Percentiles rank a stretch among this genome's conserved stretches.
These are phyloP conservation scores for Schwanniomyces occidentalis DNA, from an alignment of 805 yeast species.

Conservation along the genomic window DNA sequence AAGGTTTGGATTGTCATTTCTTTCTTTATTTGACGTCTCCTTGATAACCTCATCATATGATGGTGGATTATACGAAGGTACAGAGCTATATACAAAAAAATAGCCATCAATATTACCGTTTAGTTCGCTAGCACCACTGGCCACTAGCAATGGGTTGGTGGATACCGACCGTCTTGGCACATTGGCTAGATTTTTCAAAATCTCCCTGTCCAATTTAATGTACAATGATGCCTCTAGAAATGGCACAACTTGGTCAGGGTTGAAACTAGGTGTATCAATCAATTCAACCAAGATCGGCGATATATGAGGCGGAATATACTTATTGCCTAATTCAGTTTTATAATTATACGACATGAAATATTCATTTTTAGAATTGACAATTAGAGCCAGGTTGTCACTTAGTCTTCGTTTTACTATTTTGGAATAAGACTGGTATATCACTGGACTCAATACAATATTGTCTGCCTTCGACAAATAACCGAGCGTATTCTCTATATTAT, in stretches of 20 bases:
- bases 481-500: conserved; percentile 13
- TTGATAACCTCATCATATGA: conserved; percentile 41
- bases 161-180: conserved; percentile 62
- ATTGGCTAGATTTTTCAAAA: conserved; percentile 60
- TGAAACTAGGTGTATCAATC: conserved; percentile 74
- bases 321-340: conserved; percentile 5
- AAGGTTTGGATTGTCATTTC: not conserved
- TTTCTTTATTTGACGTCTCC: not conserved
- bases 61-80: conserved; percentile 66
- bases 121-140: conserved; percentile 76
- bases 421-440: conserved; percentile 22
- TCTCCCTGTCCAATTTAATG: conserved; percentile 57
- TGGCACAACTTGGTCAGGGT: conserved; percentile 67
- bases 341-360: conserved; percentile 19
- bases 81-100: conserved; percentile 64
- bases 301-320: conserved; percentile 45
- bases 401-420: conserved; percentile 7
- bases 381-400: conserved; percentile 7
- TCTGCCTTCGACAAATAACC: conserved; percentile 10
- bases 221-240: conserved; percentile 72
- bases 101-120: conserved; percentile 79
- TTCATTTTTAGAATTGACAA: conserved; percentile 16
- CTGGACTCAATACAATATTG: conserved; percentile 28
- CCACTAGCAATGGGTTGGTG: conserved; percentile 68
- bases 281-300: conserved; percentile 67